Evolutionary conservation across 2,329 filamentous ascomycete species (phyloP).

Genomic region (Fusarium kyushuense): DNA sequence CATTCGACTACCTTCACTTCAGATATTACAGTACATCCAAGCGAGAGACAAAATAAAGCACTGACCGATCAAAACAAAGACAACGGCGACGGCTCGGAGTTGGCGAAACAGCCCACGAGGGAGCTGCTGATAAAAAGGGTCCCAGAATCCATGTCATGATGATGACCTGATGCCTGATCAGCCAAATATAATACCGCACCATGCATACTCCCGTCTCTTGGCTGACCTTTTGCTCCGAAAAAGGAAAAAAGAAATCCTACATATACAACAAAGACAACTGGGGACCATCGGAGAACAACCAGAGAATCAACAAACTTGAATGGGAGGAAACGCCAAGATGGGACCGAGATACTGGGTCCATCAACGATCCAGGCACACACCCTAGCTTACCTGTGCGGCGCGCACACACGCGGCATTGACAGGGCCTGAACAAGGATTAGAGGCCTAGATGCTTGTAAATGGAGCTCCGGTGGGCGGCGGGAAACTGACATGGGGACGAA

Average conservation of each 20-base stretch:
- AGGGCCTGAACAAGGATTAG: constrained; percentile 26
- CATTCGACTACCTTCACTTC: not conserved
- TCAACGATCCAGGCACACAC: constrained; percentile 38
- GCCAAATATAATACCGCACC: not conserved
- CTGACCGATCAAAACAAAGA: constrained; percentile 25
- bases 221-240: constrained; percentile 11
- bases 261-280: not conserved
- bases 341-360: constrained; percentile 31
- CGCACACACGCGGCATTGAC: constrained; percentile 36
- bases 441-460: constrained; percentile 30
- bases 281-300: not conserved
- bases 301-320: constrained; percentile 28
- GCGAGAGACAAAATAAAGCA: constrained; percentile 18
- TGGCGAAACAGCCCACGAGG: constrained; percentile 34
- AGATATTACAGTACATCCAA: constrained; percentile 7
- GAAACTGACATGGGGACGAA: constrained; percentile 15
- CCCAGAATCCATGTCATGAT: constrained; percentile 24
- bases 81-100: constrained; percentile 34
- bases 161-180: constrained; percentile 25
- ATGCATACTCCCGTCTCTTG: constrained; percentile 30
- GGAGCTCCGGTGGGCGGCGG: constrained; percentile 22
- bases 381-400: constrained; percentile 12
- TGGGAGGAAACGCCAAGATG: constrained; percentile 29
- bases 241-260: constrained; percentile 17
- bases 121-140: constrained; percentile 20